A percentile compares a stretch with the other conserved stretches of the same genome.
Conservation (phyloP, 208 protist genomes). For the Crithidia thermophila region DNA sequence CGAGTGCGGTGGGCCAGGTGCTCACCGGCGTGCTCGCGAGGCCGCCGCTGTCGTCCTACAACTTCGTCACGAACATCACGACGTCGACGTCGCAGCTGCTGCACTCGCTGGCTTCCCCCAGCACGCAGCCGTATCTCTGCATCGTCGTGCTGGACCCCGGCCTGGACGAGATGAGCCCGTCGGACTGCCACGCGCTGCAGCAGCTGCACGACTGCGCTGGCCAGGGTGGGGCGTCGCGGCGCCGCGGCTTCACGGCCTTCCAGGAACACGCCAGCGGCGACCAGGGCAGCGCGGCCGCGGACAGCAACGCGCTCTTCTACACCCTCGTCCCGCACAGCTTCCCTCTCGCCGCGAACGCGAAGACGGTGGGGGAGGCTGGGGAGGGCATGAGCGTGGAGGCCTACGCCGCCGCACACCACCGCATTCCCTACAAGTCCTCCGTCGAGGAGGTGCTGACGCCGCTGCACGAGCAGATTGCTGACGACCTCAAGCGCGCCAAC, state of each 20-base stretch:
- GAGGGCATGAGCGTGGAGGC: conserved; percentile 25
- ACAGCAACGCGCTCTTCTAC: conserved; percentile 19
- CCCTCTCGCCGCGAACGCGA: neutral
- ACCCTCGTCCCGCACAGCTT: conserved; percentile 19
- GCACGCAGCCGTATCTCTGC: conserved; percentile 28
- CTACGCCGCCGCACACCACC: conserved; percentile 22
- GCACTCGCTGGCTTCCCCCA: conserved; percentile 15
- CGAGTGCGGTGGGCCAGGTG: conserved; percentile 36
- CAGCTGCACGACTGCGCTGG: conserved; percentile 26
- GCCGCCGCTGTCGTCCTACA: conserved; percentile 45
- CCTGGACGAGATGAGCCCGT: conserved; percentile 25
- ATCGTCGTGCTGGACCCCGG: conserved; percentile 47
- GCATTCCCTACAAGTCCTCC: conserved; percentile 30
- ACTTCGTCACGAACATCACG: conserved; percentile 44
- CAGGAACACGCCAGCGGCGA: conserved; percentile 4
- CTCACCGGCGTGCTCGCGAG: conserved; percentile 43
- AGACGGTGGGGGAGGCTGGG: neutral
- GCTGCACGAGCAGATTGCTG: conserved; percentile 26
- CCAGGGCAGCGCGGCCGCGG: neutral
- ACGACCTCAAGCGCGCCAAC: neutral
- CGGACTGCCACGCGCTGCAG: conserved; percentile 33
- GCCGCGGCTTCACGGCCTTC: conserved; percentile 3
- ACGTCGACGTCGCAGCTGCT: conserved; percentile 44
- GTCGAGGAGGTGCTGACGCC: conserved; percentile 37
- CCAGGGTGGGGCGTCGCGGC: neutral